Percentiles rank a stretch among this genome's conserved stretches.
Conservation (phyloP, 2,329 filamentous ascomycete species). For the Peltaster fructicola region DNA sequence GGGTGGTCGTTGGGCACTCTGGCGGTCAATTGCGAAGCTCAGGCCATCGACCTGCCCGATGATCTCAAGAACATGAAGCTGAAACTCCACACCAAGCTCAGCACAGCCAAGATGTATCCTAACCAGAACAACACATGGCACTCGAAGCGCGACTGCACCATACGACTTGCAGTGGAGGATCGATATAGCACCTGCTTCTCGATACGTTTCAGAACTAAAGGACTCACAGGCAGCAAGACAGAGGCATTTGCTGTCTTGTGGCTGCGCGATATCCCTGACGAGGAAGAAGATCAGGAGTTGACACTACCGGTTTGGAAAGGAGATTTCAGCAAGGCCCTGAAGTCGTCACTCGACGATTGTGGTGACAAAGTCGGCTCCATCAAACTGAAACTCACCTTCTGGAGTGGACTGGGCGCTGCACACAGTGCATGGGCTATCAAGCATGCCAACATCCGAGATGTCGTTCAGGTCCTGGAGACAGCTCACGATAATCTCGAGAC, state of each 20-base stretch:
- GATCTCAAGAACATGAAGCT: slow-evolving; percentile 32
- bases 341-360: slow-evolving; percentile 30
- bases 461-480: slow-evolving; percentile 47
- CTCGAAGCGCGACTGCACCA: slow-evolving; percentile 26
- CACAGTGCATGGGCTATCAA: slow-evolving; percentile 39
- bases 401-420: slow-evolving; percentile 41
- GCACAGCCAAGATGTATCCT: slow-evolving; percentile 40
- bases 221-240: slow-evolving; percentile 36
- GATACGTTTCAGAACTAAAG: slow-evolving; percentile 39
- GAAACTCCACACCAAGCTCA: slow-evolving; percentile 42
- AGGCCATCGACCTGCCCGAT: slow-evolving; percentile 30
- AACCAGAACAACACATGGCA: slow-evolving; percentile 31
- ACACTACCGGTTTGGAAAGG: slow-evolving; percentile 50
- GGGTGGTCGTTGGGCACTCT: slow-evolving; percentile 60
- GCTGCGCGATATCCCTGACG: slow-evolving; percentile 52
- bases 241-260: slow-evolving; percentile 47
- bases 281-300: slow-evolving; percentile 45
- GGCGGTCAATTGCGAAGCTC: slow-evolving; percentile 39
- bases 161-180: slow-evolving; percentile 40
- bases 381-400: slow-evolving; percentile 40
- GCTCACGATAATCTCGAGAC: slow-evolving; percentile 38
- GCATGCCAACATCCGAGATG: slow-evolving; percentile 36
- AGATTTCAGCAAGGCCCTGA: slow-evolving; percentile 39
- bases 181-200: slow-evolving; percentile 41
- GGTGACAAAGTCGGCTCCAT: slow-evolving; percentile 42